A percentile compares a stretch with the other conserved stretches of the same genome.
Conservation (phyloP, 164 flowering plant species). For the Liquidambar formosana region DNA sequence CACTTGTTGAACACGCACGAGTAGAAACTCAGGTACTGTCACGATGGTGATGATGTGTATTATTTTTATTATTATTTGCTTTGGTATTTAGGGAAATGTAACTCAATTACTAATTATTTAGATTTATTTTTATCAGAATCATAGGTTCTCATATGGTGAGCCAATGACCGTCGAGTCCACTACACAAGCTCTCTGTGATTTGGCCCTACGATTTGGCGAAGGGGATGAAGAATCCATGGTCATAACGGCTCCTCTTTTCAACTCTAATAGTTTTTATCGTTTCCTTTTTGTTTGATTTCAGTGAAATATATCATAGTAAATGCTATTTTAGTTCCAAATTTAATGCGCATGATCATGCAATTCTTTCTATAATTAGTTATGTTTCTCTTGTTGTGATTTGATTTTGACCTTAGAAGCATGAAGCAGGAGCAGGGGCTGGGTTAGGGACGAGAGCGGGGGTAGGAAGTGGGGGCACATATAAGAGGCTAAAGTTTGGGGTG, state of each 20-base stretch:
- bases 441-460: too few relatives aligned
- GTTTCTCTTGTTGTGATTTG: too few relatives aligned
- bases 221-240: slow-evolving; percentile 99
- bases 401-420: too few relatives aligned
- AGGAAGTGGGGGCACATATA: too few relatives aligned
- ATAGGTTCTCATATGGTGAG: slow-evolving; percentile 97
- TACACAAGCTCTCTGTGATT: slow-evolving; percentile 96
- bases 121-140: slow-evolving; percentile 57
- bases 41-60: neutral
- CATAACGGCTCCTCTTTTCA: slow-evolving; percentile 13
- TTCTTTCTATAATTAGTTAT: neutral
- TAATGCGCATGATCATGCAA: neutral
- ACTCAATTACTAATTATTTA: neutral
- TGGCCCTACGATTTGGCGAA: slow-evolving; percentile 95
- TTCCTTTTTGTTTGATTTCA: neutral
- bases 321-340: neutral
- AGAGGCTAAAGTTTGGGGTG: too few relatives aligned
- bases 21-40: slow-evolving; percentile 89
- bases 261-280: neutral
- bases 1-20: slow-evolving; percentile 98
- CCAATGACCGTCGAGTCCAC: slow-evolving; percentile 99
- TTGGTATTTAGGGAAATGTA: neutral
- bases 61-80: neutral
- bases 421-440: too few relatives aligned
- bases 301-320: neutral